phyloP scores from a whole-genome alignment of 371 early-diverging fungal species.

The Enteropsectra breve region DNA sequence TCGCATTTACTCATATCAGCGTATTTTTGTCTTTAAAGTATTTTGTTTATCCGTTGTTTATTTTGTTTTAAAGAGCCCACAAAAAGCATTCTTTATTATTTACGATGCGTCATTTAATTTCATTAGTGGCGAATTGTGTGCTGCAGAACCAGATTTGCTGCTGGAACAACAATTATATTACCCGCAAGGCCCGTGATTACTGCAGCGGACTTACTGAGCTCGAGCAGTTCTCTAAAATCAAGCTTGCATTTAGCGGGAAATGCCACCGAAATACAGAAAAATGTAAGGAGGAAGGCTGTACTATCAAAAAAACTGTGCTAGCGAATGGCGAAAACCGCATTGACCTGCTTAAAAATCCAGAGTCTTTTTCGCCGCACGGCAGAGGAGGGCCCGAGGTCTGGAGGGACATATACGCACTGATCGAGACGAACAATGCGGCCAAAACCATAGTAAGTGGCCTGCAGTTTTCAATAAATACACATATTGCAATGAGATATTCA shows the following conservation, averaged over 20 bases:
- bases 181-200: background rate
- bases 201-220: constrained; percentile 1
- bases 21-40: too few relatives aligned
- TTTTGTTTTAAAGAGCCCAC: background rate
- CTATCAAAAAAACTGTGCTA: constrained; percentile 3
- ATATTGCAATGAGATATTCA: constrained; percentile 28
- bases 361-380: constrained; percentile 18
- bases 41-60: constrained; percentile 2
- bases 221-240: constrained; percentile 25
- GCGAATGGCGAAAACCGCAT: constrained; percentile 9
- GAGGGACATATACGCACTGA: constrained; percentile 22
- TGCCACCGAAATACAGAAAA: constrained; percentile 6
- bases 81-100: background rate
- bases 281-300: constrained; percentile 1
- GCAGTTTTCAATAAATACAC: constrained; percentile 42
- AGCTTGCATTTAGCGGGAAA: constrained; percentile 21
- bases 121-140: background rate
- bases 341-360: constrained; percentile 6
- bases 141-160: background rate
- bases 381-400: constrained; percentile 26
- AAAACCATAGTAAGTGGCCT: constrained; percentile 37
- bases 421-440: background rate
- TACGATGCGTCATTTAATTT: background rate
- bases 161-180: background rate
- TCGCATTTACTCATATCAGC: too few relatives aligned